Base-by-base conservation (phyloP, 2,329 filamentous ascomycete genomes). In the Raffaelea albimanens region DNA sequence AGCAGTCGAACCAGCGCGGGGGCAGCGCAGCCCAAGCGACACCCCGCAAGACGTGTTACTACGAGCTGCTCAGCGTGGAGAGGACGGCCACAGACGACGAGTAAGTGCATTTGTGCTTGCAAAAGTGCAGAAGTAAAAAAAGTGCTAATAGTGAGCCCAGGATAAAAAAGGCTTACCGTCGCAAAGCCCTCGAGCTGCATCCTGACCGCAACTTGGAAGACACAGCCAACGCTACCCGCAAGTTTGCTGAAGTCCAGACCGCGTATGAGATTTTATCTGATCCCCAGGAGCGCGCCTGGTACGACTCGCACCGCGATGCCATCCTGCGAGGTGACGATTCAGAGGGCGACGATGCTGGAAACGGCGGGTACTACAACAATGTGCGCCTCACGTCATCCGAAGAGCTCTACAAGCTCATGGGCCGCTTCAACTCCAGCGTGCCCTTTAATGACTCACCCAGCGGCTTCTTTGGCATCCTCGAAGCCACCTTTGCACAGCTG, bases 221-320 rank as follows among this genome's bases (percentile, higher is more conserved):
- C 60, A 82, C 85, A 52, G 88, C 94, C 14, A 54, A 81, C 53
- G 83, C 91, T 2, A 98, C 93, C 2, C 78, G 73, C 55, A 80
- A 83, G 45, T 98, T 98, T 62, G 89, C 93, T 44, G 89, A 96
- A 61, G 76, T 97, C 23, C 91, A 96, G 63, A 78, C 89, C 33
- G 93, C 93, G 42, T 95, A 98, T 63, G 88, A 97, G 63, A 80
- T 98, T n/a, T 77, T 98, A 1, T 95, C 90, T 2, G 93, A 98
- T 63, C 82, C 89, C 11, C 91, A 98, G 62, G 93, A 98, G 64
- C 81, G 93, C 56, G 85, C 90, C 29, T 98, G 93, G 93, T 98
- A 98, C 68, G 91, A 98, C 66, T 89, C 89, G 3, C 93, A 98
- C 61, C 83, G 88, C 51, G 83, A 89, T 56, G 82, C 85, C 44